Percentiles rank a stretch among this genome's conserved stretches.
phyloP scores from a whole-genome alignment of 148 eudicot genomes.

The Camellia japonica region DNA sequence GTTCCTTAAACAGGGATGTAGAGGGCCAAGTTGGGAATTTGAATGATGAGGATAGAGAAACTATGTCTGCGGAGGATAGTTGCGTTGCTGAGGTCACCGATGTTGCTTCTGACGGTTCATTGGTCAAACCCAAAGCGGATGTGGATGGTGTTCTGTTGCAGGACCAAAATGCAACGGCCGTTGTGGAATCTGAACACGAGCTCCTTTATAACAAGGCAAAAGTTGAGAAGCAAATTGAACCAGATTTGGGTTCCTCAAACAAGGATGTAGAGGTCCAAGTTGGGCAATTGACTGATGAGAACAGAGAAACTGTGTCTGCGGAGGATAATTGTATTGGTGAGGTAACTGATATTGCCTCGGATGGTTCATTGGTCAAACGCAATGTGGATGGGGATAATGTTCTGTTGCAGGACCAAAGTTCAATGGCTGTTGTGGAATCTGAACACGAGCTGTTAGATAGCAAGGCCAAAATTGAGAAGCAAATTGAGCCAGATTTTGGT shows the following conservation, averaged over 20 bases:
- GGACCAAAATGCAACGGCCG: constrained; percentile 12
- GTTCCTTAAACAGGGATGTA: neutral
- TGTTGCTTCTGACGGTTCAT: neutral
- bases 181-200: neutral
- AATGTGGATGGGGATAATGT: neutral
- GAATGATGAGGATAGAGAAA: neutral
- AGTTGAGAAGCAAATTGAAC: constrained; percentile 19
- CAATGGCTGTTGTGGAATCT: neutral
- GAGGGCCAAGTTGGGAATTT: constrained; percentile 13
- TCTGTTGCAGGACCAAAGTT: constrained; percentile 13
- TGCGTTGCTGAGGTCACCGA: neutral
- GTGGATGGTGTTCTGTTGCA: neutral
- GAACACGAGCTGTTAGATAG: constrained; percentile 8
- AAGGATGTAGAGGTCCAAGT: constrained; percentile 7
- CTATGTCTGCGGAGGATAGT: neutral
- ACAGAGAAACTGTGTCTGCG: neutral
- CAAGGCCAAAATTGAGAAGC: constrained; percentile 24
- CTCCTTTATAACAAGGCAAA: constrained; percentile 22
- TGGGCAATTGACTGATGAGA: constrained; percentile 5
- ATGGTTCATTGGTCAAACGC: neutral
- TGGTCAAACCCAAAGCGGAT: neutral
- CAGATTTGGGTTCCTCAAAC: neutral
- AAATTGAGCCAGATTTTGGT: constrained; percentile 8
- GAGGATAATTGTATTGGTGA: neutral
- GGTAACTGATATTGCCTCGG: neutral